Conservation (phyloP, 257 asterid genomes). For the Apocynum venetum region DNA sequence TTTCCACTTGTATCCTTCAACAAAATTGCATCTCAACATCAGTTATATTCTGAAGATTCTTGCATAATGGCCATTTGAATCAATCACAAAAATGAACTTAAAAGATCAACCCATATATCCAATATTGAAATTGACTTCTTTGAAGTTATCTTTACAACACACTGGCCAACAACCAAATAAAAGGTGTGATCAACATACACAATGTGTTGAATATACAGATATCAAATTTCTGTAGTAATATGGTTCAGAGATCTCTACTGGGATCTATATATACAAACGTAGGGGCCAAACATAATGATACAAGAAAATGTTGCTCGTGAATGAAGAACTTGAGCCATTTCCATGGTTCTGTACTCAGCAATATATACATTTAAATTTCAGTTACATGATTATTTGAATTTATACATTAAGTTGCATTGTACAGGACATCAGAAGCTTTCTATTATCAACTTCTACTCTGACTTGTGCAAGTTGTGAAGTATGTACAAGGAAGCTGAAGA, state of each 20-base stretch:
- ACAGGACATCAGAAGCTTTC: neutral
- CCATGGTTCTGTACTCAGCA: neutral
- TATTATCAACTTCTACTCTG: slow-evolving; percentile 26
- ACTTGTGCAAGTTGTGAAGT: slow-evolving; percentile 76
- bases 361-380: no score
- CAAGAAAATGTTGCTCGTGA: neutral
- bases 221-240: neutral
- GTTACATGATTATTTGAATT: neutral
- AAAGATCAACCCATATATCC: no score
- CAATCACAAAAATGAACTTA: no score
- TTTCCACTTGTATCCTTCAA: no score
- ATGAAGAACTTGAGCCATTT: neutral
- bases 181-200: neutral
- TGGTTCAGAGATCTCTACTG: neutral
- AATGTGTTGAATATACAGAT: neutral
- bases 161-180: no score
- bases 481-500: slow-evolving; percentile 90
- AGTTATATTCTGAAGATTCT: no score
- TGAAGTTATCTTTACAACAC: no score
- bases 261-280: neutral
- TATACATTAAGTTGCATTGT: neutral
- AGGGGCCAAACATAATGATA: no score
- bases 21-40: no score
- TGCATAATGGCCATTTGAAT: no score
- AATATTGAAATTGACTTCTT: no score